phyloP scores from a whole-genome alignment of 306 rosid genomes.

The Fragaria nilgerrensis region DNA sequence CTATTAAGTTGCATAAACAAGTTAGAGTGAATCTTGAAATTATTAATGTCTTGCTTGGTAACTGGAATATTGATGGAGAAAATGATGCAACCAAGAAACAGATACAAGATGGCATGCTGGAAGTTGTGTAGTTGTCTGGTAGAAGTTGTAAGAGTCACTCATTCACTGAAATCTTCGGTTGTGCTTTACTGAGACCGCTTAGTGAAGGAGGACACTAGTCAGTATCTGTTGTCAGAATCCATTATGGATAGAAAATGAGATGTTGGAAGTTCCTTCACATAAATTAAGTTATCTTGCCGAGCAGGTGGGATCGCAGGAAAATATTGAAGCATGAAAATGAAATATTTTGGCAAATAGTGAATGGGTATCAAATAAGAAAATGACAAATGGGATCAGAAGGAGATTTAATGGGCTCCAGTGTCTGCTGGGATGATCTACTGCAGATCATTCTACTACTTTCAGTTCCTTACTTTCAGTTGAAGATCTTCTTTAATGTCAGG shows the following conservation, averaged over 20 bases:
- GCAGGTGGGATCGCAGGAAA: neutral
- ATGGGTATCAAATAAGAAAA: neutral
- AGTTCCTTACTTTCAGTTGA: too few species aligned
- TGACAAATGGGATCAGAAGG: neutral
- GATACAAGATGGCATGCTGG: too few species aligned
- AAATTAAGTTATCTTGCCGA: neutral
- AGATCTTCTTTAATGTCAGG: too few species aligned
- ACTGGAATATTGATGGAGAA: too few species aligned
- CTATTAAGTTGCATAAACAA: too few species aligned
- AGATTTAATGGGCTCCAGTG: neutral
- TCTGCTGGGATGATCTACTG: neutral
- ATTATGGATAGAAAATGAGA: neutral
- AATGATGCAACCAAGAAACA: too few species aligned
- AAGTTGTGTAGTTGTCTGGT: neutral
- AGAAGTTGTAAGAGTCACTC: neutral
- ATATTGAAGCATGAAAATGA: neutral
- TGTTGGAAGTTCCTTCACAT: neutral
- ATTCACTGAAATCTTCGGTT: too few species aligned
- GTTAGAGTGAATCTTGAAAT: too few species aligned
- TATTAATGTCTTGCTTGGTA: too few species aligned
- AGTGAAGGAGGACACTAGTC: neutral
- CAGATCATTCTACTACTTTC: neutral
- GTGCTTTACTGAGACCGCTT: neutral
- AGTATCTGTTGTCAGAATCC: neutral
- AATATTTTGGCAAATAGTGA: neutral